Conservation (phyloP, 352 stramenopile species). For the Pythium pectinolyticum region DNA sequence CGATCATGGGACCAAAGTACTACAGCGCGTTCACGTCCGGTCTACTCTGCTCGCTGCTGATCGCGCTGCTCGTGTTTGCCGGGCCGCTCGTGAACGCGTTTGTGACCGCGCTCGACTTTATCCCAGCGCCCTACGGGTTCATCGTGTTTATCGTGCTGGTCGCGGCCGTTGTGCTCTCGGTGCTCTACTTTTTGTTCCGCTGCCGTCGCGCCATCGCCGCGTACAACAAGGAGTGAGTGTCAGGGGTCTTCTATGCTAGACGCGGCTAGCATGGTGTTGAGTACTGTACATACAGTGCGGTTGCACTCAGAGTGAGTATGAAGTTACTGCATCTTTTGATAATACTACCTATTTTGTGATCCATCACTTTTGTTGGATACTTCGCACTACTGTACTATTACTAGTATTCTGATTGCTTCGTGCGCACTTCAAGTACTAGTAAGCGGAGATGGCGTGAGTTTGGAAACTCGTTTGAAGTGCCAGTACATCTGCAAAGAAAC, state of each 20-base stretch:
- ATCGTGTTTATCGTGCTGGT: slow-evolving; percentile 56
- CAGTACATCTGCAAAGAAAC: no score
- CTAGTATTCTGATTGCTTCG: no score
- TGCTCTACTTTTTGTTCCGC: slow-evolving; percentile 56
- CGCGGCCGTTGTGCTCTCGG: slow-evolving; percentile 33
- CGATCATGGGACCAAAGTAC: slow-evolving; percentile 72
- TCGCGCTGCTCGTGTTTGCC: slow-evolving; percentile 64
- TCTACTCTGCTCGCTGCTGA: slow-evolving; percentile 52
- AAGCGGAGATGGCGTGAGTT: no score
- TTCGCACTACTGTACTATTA: no score
- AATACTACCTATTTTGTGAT: no score
- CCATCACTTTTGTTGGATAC: no score
- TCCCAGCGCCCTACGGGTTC: slow-evolving; percentile 58
- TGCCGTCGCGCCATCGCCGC: slow-evolving; percentile 48
- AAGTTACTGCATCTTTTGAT: no score
- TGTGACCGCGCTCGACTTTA: slow-evolving; percentile 61
- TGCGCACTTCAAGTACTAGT: no score
- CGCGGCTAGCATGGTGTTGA: no score
- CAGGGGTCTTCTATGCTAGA: not conserved
- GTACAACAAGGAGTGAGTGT: slow-evolving; percentile 16
- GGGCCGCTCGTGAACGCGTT: slow-evolving; percentile 74
- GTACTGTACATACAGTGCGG: no score
- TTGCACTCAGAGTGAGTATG: no score
- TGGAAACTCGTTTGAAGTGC: no score
- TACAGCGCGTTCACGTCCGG: slow-evolving; percentile 70